Evolutionary conservation across 306 rosid genomes (phyloP).

Genomic region (Chamaecrista fasciculata): DNA sequence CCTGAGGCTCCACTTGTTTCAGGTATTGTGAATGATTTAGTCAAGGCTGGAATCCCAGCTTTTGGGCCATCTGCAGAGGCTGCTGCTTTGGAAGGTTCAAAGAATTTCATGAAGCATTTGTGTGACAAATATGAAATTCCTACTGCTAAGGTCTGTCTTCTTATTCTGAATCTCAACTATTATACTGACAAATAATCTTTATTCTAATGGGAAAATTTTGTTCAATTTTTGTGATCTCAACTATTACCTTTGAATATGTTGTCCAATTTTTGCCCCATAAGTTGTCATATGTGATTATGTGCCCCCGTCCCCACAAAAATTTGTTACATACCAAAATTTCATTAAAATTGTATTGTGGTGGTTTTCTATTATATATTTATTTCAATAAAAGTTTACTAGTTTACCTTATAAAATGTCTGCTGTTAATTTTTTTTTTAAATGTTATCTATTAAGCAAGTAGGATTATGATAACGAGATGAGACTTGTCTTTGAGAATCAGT

Average conservation of each 20-base stretch:
- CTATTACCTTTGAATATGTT: neutral
- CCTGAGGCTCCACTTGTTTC: conserved; percentile 95
- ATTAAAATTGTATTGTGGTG: neutral
- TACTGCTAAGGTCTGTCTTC: conserved; percentile 78
- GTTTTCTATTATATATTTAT: neutral
- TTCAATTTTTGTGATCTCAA: too few species aligned
- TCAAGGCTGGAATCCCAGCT: conserved; percentile 70
- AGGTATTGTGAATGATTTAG: conserved; percentile 72
- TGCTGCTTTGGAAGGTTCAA: conserved; percentile 97
- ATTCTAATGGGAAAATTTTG: neutral
- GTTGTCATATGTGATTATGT: neutral
- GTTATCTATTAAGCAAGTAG: neutral
- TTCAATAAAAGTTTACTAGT: neutral
- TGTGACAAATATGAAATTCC: conserved; percentile 88
- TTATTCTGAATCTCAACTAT: neutral
- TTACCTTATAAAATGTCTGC: neutral
- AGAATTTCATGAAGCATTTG: conserved; percentile 89
- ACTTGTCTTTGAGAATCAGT: neutral
- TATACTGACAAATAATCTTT: neutral
- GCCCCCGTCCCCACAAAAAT: neutral
- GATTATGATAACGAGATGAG: neutral
- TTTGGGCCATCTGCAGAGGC: conserved; percentile 99
- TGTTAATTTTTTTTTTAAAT: neutral
- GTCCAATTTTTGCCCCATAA: neutral
- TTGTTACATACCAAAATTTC: neutral